These are phyloP conservation scores for Calonectria multiphialidica DNA, from an alignment of 2,329 filamentous ascomycete species.

Conservation along the genomic window DNA sequence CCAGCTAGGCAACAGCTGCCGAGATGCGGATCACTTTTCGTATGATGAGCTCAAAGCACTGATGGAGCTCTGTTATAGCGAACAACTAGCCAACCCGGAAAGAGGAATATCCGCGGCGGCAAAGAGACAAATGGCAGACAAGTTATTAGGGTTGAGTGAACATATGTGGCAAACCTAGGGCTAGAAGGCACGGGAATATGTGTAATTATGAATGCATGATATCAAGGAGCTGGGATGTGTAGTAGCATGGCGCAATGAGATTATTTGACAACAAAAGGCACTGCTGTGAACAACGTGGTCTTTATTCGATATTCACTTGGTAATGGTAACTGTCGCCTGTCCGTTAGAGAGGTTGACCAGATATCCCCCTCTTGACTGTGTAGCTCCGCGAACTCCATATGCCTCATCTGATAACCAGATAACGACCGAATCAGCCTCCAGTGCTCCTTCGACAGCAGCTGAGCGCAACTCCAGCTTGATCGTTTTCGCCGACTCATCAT, in stretches of 20 bases:
- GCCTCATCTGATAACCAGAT: background rate
- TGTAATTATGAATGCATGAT: conserved; percentile 25
- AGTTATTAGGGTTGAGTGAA: conserved; percentile 77
- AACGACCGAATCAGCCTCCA: background rate
- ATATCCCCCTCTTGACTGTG: background rate
- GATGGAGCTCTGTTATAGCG: conserved; percentile 76
- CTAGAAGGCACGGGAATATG: conserved; percentile 13
- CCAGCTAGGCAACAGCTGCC: conserved; percentile 48
- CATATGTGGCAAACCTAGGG: conserved; percentile 72
- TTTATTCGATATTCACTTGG: too few relatives aligned
- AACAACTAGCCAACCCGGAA: conserved; percentile 74
- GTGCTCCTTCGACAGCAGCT: background rate
- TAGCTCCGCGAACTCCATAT: background rate
- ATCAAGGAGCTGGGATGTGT: conserved; percentile 25
- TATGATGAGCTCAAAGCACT: conserved; percentile 77
- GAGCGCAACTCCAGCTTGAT: background rate
- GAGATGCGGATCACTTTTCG: conserved; percentile 62
- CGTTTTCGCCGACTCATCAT: background rate
- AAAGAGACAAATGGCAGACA: conserved; percentile 77
- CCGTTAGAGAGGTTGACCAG: background rate
- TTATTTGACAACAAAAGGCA: background rate
- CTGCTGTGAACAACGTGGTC: too few relatives aligned
- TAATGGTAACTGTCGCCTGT: background rate
- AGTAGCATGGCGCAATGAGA: conserved; percentile 20
- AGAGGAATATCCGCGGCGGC: conserved; percentile 76